These are phyloP conservation scores for Croton laevigatus DNA, from an alignment of 441 rosid genomes.

Conservation along the genomic window DNA sequence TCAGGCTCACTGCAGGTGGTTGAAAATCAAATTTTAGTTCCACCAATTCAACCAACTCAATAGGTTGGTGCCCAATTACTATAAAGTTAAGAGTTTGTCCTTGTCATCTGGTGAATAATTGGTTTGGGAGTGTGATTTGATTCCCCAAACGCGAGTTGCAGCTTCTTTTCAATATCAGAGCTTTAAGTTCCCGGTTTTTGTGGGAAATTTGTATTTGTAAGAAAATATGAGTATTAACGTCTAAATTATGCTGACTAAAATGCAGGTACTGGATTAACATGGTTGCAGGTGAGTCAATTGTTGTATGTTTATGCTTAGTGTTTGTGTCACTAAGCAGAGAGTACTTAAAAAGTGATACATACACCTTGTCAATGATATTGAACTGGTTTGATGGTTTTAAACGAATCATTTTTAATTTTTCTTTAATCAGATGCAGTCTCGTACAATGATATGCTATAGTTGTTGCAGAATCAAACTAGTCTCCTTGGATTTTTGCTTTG, in stretches of 20 bases:
- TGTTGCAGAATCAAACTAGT: too few species aligned
- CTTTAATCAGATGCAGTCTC: neutral
- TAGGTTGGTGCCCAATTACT: constrained; percentile 6
- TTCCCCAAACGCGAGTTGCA: neutral
- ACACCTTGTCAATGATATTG: neutral
- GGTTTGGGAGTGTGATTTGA: neutral
- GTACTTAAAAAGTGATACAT: too few species aligned
- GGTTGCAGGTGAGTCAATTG: neutral
- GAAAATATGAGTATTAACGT: neutral
- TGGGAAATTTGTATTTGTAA: neutral
- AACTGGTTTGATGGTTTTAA: neutral
- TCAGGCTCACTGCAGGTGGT: constrained; percentile 54
- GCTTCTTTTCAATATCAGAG: neutral
- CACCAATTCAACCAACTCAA: constrained; percentile 19
- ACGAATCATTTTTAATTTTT: neutral
- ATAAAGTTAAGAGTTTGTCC: neutral
- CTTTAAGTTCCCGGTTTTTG: neutral
- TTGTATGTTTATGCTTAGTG: neutral
- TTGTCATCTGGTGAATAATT: neutral
- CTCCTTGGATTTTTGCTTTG: too few species aligned
- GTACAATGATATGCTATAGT: neutral
- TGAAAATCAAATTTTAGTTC: constrained; percentile 39
- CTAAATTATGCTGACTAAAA: neutral
- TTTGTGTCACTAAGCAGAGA: neutral
- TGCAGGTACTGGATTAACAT: neutral